A percentile compares a stretch with the other conserved stretches of the same genome.
These are phyloP conservation scores for Malus asiatica DNA, from an alignment of 306 rosid species.

Conservation along the genomic window DNA sequence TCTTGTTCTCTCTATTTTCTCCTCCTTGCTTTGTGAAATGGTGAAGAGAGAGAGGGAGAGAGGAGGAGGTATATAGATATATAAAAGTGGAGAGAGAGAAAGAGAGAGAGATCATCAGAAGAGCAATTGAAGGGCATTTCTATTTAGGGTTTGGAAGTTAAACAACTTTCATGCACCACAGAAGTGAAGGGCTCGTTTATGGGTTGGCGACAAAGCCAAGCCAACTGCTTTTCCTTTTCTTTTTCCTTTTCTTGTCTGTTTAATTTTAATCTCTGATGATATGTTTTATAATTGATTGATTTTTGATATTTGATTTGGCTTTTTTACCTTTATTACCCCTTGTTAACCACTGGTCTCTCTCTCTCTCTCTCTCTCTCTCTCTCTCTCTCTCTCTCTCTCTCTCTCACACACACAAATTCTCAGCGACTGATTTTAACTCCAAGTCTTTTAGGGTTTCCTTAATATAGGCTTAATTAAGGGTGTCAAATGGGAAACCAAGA, in stretches of 20 bases:
- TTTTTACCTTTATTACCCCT: constrained; percentile 12
- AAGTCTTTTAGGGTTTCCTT: constrained; percentile 20
- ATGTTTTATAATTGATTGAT: neutral
- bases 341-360: constrained; percentile 43
- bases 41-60: constrained; percentile 6
- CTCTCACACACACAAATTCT: neutral
- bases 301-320: constrained; percentile 7
- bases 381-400: neutral
- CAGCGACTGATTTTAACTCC: constrained; percentile 3
- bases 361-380: neutral
- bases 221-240: constrained; percentile 30
- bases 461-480: neutral
- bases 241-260: neutral
- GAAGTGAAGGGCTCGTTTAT: constrained; percentile 44
- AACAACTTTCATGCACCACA: constrained; percentile 62
- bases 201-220: constrained; percentile 58
- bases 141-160: constrained; percentile 43
- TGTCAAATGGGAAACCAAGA: neutral
- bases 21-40: constrained; percentile 2
- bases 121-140: constrained; percentile 32
- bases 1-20: neutral
- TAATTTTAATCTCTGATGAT: neutral
- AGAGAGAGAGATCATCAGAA: constrained; percentile 3
- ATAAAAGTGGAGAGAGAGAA: neutral
- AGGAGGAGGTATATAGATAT: too few species aligned